Conservation (phyloP, 1,284 basidiomycete genomes). For the Cutaneotrichosporon cyanovorans region DNA sequence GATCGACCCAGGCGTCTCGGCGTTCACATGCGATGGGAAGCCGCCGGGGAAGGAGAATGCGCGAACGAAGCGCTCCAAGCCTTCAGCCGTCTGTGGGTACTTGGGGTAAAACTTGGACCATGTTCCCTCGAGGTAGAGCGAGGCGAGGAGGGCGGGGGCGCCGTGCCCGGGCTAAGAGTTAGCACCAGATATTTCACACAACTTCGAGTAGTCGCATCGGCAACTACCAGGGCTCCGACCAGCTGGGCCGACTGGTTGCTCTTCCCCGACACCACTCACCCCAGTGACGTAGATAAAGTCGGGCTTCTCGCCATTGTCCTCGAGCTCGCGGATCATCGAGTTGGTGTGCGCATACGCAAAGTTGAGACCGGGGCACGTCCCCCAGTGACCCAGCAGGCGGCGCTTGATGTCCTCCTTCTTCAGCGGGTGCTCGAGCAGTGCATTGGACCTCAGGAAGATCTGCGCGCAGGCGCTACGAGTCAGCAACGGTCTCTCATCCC, state of each 20-base stretch:
- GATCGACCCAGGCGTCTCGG: constrained; percentile 74
- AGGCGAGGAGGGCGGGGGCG: constrained; percentile 73
- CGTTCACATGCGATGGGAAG: constrained; percentile 49
- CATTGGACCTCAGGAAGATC: constrained; percentile 72
- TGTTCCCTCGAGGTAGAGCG: constrained; percentile 79
- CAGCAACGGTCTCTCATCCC: not conserved
- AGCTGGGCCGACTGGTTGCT: not conserved
- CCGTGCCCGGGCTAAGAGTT: constrained; percentile 60
- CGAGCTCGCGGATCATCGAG: constrained; percentile 53
- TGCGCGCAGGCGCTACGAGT: constrained; percentile 36
- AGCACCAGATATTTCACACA: not conserved
- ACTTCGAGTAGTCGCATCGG: no score
- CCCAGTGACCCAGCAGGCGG: constrained; percentile 58
- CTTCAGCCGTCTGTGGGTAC: constrained; percentile 58
- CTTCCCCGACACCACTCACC: constrained; percentile 19
- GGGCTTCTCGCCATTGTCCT: constrained; percentile 48
- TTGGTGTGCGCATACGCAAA: constrained; percentile 75
- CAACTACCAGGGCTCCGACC: no score
- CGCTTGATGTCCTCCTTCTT: constrained; percentile 63
- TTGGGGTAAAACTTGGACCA: constrained; percentile 73
- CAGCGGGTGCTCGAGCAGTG: constrained; percentile 58
- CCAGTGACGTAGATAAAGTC: constrained; percentile 55
- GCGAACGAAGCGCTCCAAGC: constrained; percentile 52
- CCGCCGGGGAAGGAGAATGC: constrained; percentile 49
- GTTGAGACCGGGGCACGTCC: constrained; percentile 56